phyloP scores from a whole-genome alignment of 345 rosid genomes.

The Eucalyptus tenuipes region DNA sequence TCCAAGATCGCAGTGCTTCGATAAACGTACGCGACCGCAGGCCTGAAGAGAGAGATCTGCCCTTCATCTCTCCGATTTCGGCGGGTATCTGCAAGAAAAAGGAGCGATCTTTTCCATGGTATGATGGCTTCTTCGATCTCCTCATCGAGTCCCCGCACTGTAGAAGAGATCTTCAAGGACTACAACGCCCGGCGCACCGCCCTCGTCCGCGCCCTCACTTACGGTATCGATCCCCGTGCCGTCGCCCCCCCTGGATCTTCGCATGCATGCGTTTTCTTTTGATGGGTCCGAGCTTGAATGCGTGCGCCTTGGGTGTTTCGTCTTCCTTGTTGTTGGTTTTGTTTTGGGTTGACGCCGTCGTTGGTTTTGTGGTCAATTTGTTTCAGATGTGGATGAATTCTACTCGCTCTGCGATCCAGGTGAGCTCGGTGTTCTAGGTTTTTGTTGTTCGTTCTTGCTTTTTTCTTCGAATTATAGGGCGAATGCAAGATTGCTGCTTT shows the following conservation, averaged over 20 bases:
- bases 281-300: background rate
- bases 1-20: background rate
- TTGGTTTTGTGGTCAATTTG: background rate
- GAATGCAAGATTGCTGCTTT: background rate
- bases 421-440: conserved; percentile 7
- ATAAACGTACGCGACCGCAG: background rate
- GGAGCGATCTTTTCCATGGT: background rate
- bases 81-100: background rate
- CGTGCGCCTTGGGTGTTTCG: background rate
- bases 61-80: background rate
- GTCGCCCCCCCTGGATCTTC: background rate
- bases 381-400: conserved; percentile 83
- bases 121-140: conserved; percentile 7
- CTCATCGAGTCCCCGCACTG: conserved; percentile 69
- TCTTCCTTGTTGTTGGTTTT: background rate
- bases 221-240: conserved; percentile 22
- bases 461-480: background rate
- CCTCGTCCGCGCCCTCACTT: conserved; percentile 85
- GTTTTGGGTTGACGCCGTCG: background rate
- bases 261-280: background rate
- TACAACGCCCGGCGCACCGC: conserved; percentile 62
- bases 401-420: conserved; percentile 97
- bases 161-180: conserved; percentile 95
- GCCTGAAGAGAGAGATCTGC: background rate
- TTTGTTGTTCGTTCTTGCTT: background rate